Percentiles rank a stretch among this genome's conserved stretches.
phyloP scores from a whole-genome alignment of 352 stramenopile genomes.

The Pythium rhizo-oryzae region DNA sequence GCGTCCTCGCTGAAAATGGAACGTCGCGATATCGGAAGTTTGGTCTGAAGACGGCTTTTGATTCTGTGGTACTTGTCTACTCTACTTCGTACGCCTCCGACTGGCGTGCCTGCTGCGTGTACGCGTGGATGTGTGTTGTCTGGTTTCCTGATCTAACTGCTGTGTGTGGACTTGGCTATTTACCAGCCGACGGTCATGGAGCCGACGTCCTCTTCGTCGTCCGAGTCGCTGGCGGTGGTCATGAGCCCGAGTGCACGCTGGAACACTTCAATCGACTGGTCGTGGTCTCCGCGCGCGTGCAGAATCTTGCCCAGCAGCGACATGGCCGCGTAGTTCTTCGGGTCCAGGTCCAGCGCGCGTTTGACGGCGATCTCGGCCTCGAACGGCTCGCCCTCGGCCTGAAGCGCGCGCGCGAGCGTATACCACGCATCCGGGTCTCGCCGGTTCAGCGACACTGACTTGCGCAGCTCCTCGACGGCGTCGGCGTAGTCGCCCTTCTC shows the following conservation, averaged over 20 bases:
- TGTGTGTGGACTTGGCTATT: background rate
- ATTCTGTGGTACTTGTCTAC: constrained; percentile 4
- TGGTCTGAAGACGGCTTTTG: background rate
- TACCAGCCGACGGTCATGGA: constrained; percentile 84
- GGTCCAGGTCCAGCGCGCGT: constrained; percentile 50
- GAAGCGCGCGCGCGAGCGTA: constrained; percentile 67
- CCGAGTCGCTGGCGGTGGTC: constrained; percentile 66
- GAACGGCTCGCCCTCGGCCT: constrained; percentile 52
- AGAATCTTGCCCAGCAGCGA: constrained; percentile 86
- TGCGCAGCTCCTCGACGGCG: constrained; percentile 70
- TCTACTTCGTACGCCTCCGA: constrained; percentile 1
- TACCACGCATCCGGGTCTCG: constrained; percentile 78
- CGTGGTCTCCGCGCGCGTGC: constrained; percentile 77
- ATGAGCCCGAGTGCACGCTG: constrained; percentile 74
- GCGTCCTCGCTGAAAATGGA: background rate
- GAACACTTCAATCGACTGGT: constrained; percentile 77
- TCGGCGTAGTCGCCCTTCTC: constrained; percentile 65
- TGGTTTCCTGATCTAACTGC: constrained; percentile 2
- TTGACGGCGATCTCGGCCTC: constrained; percentile 73
- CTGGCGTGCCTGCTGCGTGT: background rate
- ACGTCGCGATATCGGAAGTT: background rate
- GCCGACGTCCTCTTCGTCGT: constrained; percentile 70
- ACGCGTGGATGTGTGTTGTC: constrained; percentile 3
- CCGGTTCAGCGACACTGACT: constrained; percentile 67
- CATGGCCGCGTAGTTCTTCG: constrained; percentile 65